Percentiles rank a stretch among this genome's conserved stretches.
Evolutionary conservation across 495 filamentous ascomycete species (phyloP).

Genomic region (Penicillium tannophilum): DNA sequence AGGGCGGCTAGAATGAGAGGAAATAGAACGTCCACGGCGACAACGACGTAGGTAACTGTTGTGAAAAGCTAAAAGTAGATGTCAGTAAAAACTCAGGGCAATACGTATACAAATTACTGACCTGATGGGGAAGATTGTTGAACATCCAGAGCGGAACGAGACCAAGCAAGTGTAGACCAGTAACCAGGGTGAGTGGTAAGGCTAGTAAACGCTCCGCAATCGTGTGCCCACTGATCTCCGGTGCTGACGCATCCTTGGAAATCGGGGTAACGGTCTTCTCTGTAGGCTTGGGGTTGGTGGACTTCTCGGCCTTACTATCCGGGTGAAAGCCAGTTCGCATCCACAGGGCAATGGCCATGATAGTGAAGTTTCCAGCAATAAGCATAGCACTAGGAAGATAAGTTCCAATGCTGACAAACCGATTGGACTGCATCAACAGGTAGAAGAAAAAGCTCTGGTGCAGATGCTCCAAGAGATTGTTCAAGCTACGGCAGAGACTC

Average conservation of each 20-base stretch:
- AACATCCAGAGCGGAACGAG: constrained; percentile 84
- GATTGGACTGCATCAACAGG: constrained; percentile 81
- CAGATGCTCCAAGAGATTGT: constrained; percentile 94
- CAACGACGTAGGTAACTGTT: constrained; percentile 51
- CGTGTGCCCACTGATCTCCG: constrained; percentile 22
- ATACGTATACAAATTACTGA: constrained; percentile 40
- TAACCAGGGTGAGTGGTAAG: constrained; percentile 73
- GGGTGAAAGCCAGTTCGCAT: constrained; percentile 70
- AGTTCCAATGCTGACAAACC: constrained; percentile 97
- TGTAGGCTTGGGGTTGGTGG: constrained; percentile 20
- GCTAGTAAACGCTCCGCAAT: constrained; percentile 73
- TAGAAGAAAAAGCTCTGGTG: constrained; percentile 99
- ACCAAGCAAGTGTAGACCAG: constrained; percentile 72
- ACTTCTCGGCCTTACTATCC: constrained; percentile 16
- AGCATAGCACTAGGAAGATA: constrained; percentile 97
- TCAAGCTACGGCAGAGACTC: constrained; percentile 85
- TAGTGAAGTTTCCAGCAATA: constrained; percentile 89
- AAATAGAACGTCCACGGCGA: constrained; percentile 59
- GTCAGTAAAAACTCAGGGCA: not conserved
- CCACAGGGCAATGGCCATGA: constrained; percentile 93
- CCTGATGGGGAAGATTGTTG: constrained; percentile 68
- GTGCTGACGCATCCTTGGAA: constrained; percentile 20
- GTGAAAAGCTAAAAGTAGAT: constrained; percentile 52
- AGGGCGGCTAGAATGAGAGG: constrained; percentile 56
- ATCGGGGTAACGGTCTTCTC: constrained; percentile 27